Evolutionary conservation across 2,329 filamentous ascomycete species (phyloP).

Genomic region (Cladophialophora yegresii): DNA sequence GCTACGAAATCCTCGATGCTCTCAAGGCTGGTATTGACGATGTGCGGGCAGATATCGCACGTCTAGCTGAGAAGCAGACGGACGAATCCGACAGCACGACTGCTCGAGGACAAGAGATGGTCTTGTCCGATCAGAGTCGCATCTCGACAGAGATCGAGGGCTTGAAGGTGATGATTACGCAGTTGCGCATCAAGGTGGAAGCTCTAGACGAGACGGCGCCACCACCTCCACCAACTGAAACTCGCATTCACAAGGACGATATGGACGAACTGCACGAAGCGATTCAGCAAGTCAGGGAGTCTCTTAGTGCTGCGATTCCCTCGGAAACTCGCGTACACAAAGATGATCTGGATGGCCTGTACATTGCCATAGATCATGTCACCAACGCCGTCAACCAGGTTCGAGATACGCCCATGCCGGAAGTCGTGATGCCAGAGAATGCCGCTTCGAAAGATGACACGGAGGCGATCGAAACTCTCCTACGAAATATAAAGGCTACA

Average conservation of each 20-base stretch:
- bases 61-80: constrained; percentile 62
- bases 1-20: constrained; percentile 85
- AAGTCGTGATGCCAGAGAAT: constrained; percentile 47
- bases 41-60: constrained; percentile 75
- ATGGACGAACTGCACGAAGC: constrained; percentile 51
- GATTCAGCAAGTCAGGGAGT: constrained; percentile 58
- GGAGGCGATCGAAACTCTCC: constrained; percentile 83
- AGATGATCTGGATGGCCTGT: constrained; percentile 50
- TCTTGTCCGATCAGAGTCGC: constrained; percentile 58
- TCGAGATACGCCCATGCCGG: constrained; percentile 44
- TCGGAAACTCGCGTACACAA: constrained; percentile 47
- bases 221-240: constrained; percentile 45
- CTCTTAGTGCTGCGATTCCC: constrained; percentile 33
- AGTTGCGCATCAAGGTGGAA: constrained; percentile 83
- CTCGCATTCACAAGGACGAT: constrained; percentile 51
- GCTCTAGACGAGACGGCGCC: constrained; percentile 63
- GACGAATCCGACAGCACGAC: constrained; percentile 55
- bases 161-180: constrained; percentile 77
- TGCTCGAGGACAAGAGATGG: constrained; percentile 57
- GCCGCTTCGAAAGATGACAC: constrained; percentile 77
- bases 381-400: constrained; percentile 59
- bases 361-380: constrained; percentile 52
- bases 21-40: constrained; percentile 78
- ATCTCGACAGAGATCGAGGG: constrained; percentile 76
- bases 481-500: constrained; percentile 84